Evolutionary conservation across 1,139 yeast species (phyloP), one percentile per base, ranked within the genome.

Genomic region (Pichia sp.): DNA sequence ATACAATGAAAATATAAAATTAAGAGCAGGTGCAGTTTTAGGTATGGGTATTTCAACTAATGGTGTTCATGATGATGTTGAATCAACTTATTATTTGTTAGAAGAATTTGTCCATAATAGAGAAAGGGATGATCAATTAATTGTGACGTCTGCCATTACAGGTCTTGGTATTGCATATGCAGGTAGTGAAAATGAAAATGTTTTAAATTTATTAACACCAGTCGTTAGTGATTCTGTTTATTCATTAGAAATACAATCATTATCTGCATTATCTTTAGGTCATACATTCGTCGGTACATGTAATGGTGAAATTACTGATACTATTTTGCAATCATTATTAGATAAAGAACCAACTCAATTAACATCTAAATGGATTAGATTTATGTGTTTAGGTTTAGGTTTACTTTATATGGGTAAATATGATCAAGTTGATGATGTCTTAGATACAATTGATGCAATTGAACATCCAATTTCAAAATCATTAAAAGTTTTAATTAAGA

Each of bases 101-200:
- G 89, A 82, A 60, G 98, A 91, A 50, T 86, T 84, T 56, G 81
- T 89, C 31, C 52, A 51, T 35, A 47, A 53, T 21, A 59, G 57
- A 26, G 70, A 70, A 34, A 70, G 70, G 45, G 45, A 46, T 25
- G 59, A 55, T 43, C 55, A 71, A 10, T 68, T 76, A 42, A 69
- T 84, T 55, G 81, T 85, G 49, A 70, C 87, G 13, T 76, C 96
- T 11, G 89, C 97, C 4, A 83, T 91, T 42, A 75, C 83, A 47
- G 97, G 98, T 51, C 70, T 93, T 46, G 97, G 97, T 39, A 75
- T 93, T 53, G 94, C 98, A 1, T 93, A 86, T 64, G 94, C 97
- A 7, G 98, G 98, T 9, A 82, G 96, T 31, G 80, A 86, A 48
- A 83, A 91, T 57, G 91, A 82, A 57, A 95, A 86, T 51, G 80